These are phyloP conservation scores for Termitomyces sp. DNA, from an alignment of 768 basidiomycete species.

Conservation along the genomic window DNA sequence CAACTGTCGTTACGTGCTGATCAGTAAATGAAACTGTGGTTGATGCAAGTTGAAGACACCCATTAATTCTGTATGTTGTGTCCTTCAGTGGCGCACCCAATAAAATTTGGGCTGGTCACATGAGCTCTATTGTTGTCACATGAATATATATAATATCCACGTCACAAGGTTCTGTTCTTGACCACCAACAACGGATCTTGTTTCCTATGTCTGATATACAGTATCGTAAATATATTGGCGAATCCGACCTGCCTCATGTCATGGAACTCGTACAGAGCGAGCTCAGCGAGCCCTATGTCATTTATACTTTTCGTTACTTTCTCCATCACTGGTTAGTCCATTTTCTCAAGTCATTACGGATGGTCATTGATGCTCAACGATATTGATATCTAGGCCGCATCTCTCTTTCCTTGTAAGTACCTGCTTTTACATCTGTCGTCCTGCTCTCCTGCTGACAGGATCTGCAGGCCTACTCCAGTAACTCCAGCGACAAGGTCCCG, in stretches of 20 bases:
- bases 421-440: neutral
- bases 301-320: constrained; percentile 97
- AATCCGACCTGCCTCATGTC: constrained; percentile 74
- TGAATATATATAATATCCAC: neutral
- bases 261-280: constrained; percentile 88
- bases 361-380: constrained; percentile 11
- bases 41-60: neutral
- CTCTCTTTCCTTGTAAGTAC: constrained; percentile 67
- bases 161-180: constrained; percentile 6
- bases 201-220: constrained; percentile 33
- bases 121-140: constrained; percentile 5
- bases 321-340: constrained; percentile 84
- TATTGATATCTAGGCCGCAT: constrained; percentile 65
- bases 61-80: neutral
- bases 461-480: constrained; percentile 51
- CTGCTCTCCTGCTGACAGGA: neutral
- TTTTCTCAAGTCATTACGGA: constrained; percentile 17
- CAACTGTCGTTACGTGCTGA: neutral
- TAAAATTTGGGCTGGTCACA: constrained; percentile 1
- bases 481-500: constrained; percentile 40
- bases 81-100: neutral
- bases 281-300: constrained; percentile 92
- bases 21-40: neutral
- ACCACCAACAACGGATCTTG: constrained; percentile 2
- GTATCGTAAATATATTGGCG: constrained; percentile 73